Base-by-base conservation (phyloP, 202 grass and related monocot genomes). In the Panicum hallii region DNA sequence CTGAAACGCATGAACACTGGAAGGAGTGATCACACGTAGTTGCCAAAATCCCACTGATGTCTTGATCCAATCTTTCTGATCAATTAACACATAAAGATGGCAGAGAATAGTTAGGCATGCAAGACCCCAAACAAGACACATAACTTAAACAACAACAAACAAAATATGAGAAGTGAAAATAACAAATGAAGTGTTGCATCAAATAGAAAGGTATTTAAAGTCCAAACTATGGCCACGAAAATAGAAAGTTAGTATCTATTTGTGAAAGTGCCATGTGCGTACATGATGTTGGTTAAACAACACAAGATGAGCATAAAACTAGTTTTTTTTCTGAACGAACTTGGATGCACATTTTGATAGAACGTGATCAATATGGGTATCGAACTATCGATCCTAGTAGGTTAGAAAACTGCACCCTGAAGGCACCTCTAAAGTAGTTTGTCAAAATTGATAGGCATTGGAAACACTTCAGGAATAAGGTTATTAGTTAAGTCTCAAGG, bases 21-120 rank as follows among this genome's bases (percentile, higher is more conserved):
- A 99, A 99, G 23, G 93, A 99, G 82, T 99, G 96, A 49, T 99
- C 96, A 77, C 96, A 99, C n/a, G 92, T 95, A 57, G 96, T 96
- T 82, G 90, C 89, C 77, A 89, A 69, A 88, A 99, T 99, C 53
- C 96, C 96, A 65, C 93, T 99, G 41, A 96, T 99, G 66, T 99
- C 96, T 88, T 96, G 91, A 82, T 99, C 96, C 85, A 99, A 89
- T 81, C 93, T 92, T 89, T 99, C 96, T 99, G 85, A 42, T 74
- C 54, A 43, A 89, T 83, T 47, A 77, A 46, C 41, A 89, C 76
- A 71, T 8, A 62, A 90, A 75, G 9, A 89, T 61, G 6, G 80
- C 52, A 84, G 30, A 55, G 4, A 70, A 46, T 52, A 63, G 30
- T 83, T 53, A 30, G 52, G 28, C 75, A 85, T 62, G 54, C 36